A percentile compares a stretch with the other conserved stretches of the same genome.
phyloP scores from a whole-genome alignment of 202 grass and related monocot genomes.

The Zoysia matrella region DNA sequence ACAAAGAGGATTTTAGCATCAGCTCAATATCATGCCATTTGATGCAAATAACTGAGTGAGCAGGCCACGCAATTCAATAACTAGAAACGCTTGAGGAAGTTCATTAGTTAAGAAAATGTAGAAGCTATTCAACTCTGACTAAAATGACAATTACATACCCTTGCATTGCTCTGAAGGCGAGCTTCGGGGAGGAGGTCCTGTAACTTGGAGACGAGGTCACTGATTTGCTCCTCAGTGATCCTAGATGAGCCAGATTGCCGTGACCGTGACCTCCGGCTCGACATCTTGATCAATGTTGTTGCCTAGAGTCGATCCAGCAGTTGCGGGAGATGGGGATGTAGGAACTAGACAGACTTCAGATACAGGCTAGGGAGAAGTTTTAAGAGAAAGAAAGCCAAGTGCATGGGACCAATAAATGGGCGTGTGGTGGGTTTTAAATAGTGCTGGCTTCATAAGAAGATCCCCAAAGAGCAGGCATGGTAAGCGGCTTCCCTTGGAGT shows the following conservation, averaged over 20 bases:
- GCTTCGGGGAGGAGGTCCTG: too few relatives aligned
- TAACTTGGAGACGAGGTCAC: too few relatives aligned
- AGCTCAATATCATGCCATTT: not conserved
- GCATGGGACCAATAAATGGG: slow-evolving; percentile 62
- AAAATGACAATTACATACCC: slow-evolving; percentile 46
- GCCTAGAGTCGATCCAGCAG: not conserved
- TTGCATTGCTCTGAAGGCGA: too few relatives aligned
- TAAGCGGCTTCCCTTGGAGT: slow-evolving; percentile 35
- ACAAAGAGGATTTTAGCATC: not conserved
- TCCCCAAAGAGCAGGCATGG: slow-evolving; percentile 43
- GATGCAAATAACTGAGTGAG: not conserved
- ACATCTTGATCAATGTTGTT: slow-evolving; percentile 58
- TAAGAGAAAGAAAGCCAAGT: slow-evolving; percentile 46
- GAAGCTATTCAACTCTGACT: slow-evolving; percentile 24
- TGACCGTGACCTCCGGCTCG: slow-evolving; percentile 71
- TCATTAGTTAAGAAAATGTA: too few relatives aligned
- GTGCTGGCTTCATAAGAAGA: slow-evolving; percentile 29
- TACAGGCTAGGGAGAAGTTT: slow-evolving; percentile 44
- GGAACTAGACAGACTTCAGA: slow-evolving; percentile 40
- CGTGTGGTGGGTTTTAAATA: slow-evolving; percentile 66
- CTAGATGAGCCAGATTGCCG: slow-evolving; percentile 60
- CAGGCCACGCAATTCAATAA: slow-evolving; percentile 7
- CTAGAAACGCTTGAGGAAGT: not conserved
- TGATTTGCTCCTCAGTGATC: not conserved
- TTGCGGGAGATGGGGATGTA: slow-evolving; percentile 7